Conservation (phyloP, 2,329 filamentous ascomycete genomes). For the Aurifilum marmelostoma region DNA sequence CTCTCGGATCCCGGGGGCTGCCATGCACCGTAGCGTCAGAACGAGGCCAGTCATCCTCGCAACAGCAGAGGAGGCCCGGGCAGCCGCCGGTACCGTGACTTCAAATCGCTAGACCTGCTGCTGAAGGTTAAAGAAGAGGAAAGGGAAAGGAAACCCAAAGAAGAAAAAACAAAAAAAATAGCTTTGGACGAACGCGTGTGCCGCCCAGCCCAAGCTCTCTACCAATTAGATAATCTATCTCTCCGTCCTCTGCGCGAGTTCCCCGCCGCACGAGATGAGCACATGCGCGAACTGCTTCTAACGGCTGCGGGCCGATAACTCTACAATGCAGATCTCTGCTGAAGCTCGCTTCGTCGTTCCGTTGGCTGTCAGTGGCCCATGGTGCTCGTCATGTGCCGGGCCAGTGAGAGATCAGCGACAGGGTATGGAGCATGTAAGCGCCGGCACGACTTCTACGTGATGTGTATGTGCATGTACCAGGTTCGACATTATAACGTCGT, state of each 20-base stretch:
- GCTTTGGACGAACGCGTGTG: neutral
- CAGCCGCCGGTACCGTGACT: neutral
- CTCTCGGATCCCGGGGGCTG: neutral
- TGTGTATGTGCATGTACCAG: neutral
- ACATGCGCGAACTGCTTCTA: slow-evolving; percentile 11
- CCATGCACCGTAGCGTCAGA: neutral
- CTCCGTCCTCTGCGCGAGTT: too few species aligned
- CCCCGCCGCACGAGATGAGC: slow-evolving; percentile 8
- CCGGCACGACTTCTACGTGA: neutral
- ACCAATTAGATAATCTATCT: neutral
- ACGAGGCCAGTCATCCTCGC: neutral
- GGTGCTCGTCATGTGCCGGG: neutral
- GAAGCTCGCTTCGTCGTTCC: neutral
- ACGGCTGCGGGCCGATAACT: slow-evolving; percentile 15
- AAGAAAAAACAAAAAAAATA: too few species aligned
- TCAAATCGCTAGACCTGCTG: too few species aligned
- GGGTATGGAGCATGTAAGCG: slow-evolving; percentile 18
- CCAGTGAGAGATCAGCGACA: neutral
- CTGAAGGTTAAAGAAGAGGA: too few species aligned
- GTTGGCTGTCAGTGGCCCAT: slow-evolving; percentile 5
- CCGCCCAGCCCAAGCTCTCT: neutral
- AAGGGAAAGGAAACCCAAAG: too few species aligned
- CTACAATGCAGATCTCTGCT: slow-evolving; percentile 4
- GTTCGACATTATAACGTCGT: too few species aligned
- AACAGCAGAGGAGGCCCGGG: neutral